phyloP scores from a whole-genome alignment of 1,284 basidiomycete genomes.

The Malassezia japonica region DNA sequence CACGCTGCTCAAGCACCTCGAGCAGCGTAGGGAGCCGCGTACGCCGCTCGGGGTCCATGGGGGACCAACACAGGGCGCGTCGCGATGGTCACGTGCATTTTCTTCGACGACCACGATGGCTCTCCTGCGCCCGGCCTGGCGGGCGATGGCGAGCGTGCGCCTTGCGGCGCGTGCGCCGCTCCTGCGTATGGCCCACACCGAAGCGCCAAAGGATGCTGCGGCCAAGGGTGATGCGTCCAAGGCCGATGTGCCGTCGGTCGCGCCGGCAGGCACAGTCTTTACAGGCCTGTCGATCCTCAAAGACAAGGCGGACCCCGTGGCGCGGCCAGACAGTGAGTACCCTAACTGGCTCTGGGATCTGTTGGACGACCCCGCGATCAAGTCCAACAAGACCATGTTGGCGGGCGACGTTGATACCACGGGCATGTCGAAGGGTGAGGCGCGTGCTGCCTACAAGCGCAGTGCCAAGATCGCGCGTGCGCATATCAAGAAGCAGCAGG shows the following conservation, averaged over 20 bases:
- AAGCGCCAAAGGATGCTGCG: background rate
- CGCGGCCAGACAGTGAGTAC: constrained; percentile 72
- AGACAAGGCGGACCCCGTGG: constrained; percentile 67
- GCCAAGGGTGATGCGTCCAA: too few relatives aligned
- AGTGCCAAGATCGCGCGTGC: constrained; percentile 32
- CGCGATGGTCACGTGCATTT: constrained; percentile 9
- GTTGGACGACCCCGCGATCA: constrained; percentile 49
- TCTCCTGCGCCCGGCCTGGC: background rate
- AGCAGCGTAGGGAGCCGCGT: constrained; percentile 48
- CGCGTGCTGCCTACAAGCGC: constrained; percentile 35
- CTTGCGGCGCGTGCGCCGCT: background rate
- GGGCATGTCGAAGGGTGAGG: constrained; percentile 41
- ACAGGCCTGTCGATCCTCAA: constrained; percentile 72
- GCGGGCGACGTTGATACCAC: constrained; percentile 33
- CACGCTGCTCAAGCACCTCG: constrained; percentile 51
- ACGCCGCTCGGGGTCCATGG: constrained; percentile 14
- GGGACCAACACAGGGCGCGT: background rate
- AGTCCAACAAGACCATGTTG: constrained; percentile 25
- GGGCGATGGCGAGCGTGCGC: background rate
- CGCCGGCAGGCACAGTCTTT: constrained; percentile 60
- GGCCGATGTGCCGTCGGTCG: constrained; percentile 25
- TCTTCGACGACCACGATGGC: background rate
- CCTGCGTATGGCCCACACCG: background rate
- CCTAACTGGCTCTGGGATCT: constrained; percentile 81
- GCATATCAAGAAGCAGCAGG: constrained; percentile 25